Evolutionary conservation across 2,329 filamentous ascomycete species (phyloP).

Genomic region (Colletotrichum lupini): DNA sequence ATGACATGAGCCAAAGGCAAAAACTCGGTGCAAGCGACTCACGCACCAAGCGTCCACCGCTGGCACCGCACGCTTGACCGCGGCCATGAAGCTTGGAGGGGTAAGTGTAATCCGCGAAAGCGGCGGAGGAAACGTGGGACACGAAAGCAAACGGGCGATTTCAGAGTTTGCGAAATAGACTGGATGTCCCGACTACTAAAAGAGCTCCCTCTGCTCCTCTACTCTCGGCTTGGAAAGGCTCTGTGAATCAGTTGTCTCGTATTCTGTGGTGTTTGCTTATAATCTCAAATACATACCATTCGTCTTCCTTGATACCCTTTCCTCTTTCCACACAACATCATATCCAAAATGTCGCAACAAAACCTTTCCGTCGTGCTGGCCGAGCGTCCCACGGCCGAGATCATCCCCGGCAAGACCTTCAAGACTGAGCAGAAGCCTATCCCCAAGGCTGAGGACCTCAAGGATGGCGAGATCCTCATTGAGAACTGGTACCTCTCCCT

Average conservation of each 20-base stretch:
- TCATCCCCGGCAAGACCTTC: conserved; percentile 76
- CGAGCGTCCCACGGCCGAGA: conserved; percentile 68
- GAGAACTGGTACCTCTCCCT: conserved; percentile 73
- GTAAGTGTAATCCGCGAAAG: background rate
- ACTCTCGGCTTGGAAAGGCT: background rate
- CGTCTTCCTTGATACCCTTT: background rate
- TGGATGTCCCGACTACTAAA: background rate
- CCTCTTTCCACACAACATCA: background rate
- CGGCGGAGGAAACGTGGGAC: background rate
- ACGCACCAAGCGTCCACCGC: background rate
- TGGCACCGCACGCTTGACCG: background rate
- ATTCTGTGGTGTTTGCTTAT: background rate
- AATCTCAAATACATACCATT: background rate
- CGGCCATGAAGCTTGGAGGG: background rate
- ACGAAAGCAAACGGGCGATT: background rate
- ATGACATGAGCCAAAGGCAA: conserved; percentile 29
- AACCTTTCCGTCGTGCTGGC: conserved; percentile 69
- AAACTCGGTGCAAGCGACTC: background rate
- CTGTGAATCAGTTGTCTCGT: background rate
- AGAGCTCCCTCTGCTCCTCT: background rate
- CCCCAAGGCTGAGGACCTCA: conserved; percentile 62
- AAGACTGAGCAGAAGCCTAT: conserved; percentile 60
- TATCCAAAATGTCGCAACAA: conserved; percentile 51
- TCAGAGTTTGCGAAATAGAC: background rate
- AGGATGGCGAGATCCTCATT: conserved; percentile 73